These are phyloP conservation scores for Mycena belliarum DNA, from an alignment of 768 basidiomycete genomes.

Conservation along the genomic window DNA sequence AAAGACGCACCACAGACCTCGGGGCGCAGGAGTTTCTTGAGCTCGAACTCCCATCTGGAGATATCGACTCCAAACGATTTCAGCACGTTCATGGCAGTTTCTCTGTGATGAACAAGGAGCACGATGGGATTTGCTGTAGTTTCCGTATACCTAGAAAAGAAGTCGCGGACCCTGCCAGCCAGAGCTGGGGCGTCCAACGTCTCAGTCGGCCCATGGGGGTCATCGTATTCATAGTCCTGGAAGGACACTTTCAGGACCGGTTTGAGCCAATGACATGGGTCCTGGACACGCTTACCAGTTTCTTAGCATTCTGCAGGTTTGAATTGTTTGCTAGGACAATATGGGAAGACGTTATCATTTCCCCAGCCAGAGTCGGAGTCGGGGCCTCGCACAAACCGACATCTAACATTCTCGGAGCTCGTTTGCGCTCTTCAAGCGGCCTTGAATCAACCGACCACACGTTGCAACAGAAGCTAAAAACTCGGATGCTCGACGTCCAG, in stretches of 20 bases:
- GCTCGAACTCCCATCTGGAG: neutral
- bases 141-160: neutral
- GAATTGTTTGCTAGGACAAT: neutral
- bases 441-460: neutral
- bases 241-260: no score
- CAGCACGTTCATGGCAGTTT: neutral
- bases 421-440: neutral
- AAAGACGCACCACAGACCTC: neutral
- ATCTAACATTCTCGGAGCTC: slow-evolving; percentile 3
- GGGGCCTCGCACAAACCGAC: slow-evolving; percentile 9
- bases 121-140: neutral
- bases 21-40: slow-evolving; percentile 8
- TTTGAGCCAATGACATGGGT: no score
- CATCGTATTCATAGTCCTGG: slow-evolving; percentile 7
- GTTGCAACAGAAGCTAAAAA: slow-evolving; percentile 11
- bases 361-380: neutral
- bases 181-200: neutral
- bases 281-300: neutral
- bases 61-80: neutral
- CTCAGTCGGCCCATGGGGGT: neutral
- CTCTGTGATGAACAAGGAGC: slow-evolving; percentile 13
- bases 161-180: neutral
- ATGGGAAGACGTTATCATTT: neutral
- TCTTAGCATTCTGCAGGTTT: no score
- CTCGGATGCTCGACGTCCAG: slow-evolving; percentile 2